Evolutionary conservation across 805 yeast genomes (phyloP), one percentile per base, ranked within the genome.

Genomic region (Yamadazyma phyllophila): DNA sequence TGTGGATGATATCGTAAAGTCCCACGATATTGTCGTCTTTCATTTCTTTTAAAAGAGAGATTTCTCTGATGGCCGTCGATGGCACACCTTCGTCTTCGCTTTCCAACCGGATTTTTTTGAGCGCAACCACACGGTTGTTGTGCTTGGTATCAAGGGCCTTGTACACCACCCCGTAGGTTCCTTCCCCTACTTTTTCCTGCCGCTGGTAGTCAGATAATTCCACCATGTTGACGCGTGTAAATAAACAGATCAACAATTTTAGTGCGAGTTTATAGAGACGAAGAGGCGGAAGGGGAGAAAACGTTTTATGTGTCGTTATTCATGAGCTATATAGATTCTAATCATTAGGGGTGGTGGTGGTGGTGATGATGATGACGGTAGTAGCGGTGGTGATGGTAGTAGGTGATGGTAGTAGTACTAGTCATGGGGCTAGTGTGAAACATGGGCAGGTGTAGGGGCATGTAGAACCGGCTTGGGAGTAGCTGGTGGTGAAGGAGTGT

Each of bases 81-180:
- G 99, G 99, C 16, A 95, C 97, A 14, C 99, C 99, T 65, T 94
- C 99, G 65, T 89, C 96, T 65, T 94, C 99, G 15, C 96, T 88
- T 63, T 94, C 99, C 43, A 94, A 71, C 47, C 98, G 81, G 64
- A 94, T 95, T 69, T 94, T 95, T 66, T 94, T 94, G 56, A 94
- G 73, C 0, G 99, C 99, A 31, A 94, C 99, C 37, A 90, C 81
- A n/a, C 97, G 79, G 69, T 92, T 92, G 55, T 90, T 87, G 62
- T 92, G 90, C 54, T 81, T 83, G 39, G 83, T 81, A 62, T 92
- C 97, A 42, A 90, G 74, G 1, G 99, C 99, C 65, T 92, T 94
- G 70, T 94, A 94, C 9, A 94, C 99, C 27, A 95, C 97, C 43
- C 99, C 99, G 63, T 94, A 92, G 2, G 99, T 92, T 51, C 95